phyloP scores from a whole-genome alignment of 2,329 filamentous ascomycete species.

The Microsporum canis region DNA sequence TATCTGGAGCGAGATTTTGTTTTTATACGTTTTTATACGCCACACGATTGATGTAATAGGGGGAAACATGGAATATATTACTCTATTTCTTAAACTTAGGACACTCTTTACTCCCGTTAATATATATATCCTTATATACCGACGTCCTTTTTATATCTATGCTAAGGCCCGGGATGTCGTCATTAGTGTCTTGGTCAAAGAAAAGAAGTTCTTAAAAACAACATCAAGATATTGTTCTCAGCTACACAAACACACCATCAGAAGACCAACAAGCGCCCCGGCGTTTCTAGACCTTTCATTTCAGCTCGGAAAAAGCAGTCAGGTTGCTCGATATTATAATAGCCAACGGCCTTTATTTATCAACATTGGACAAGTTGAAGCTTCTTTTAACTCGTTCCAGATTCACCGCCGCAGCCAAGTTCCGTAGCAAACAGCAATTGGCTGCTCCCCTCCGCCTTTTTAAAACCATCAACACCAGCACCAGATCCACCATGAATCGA shows the following conservation, averaged over 20 bases:
- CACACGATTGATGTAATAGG: background rate
- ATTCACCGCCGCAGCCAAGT: slow-evolving; percentile 3
- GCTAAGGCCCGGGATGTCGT: slow-evolving; percentile 2
- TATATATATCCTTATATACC: background rate
- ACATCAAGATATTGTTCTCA: background rate
- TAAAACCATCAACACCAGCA: background rate
- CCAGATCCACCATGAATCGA: background rate
- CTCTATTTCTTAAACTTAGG: background rate
- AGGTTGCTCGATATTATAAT: background rate
- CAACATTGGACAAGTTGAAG: background rate
- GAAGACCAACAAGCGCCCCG: background rate
- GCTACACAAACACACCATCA: background rate
- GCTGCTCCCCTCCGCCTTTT: background rate
- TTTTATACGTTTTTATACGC: background rate
- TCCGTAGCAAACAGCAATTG: background rate
- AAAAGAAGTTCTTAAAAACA: background rate
- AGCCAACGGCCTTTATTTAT: background rate
- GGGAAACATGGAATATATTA: background rate
- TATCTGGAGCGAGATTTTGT: background rate
- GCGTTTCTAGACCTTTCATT: background rate
- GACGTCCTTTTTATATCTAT: background rate
- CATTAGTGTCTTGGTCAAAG: background rate
- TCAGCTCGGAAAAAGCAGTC: background rate
- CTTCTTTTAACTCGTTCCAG: background rate
- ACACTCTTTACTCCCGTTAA: too few relatives aligned